Evolutionary conservation across 495 filamentous ascomycete species (phyloP), one percentile per base, ranked within the genome.

Genomic region (Neurospora sp.): DNA sequence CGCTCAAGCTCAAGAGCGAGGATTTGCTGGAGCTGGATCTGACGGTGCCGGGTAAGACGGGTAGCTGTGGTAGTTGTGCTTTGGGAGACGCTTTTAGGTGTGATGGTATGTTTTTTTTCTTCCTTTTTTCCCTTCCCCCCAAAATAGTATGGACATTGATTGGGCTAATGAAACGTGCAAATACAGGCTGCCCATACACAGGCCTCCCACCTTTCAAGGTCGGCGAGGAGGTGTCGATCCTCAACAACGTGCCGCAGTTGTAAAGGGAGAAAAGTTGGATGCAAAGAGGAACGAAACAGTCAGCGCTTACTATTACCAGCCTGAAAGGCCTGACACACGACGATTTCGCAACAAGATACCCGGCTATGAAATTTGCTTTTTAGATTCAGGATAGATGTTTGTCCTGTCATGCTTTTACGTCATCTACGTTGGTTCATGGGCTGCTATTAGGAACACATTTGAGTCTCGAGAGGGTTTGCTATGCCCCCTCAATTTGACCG

Each of bases 161-260:
- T 35, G 31, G 31, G 4, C 41, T 76, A 38, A 76, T 40, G 42
- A 74, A 86, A 11, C 87, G 83, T 77, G 16, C 10, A 6, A 35
- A 35, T 35, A 62, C 86, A 73, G 92, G 93, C 2, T 98, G 96
- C 80, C 95, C 95, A 1, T 98, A 97, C 82, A 90, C 96, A 75
- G 96, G 96, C 10, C 85, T 98, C 71, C 96, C 96, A 3, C 91
- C 96, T 8, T 99, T 99, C 84, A 97, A 97, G 87, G 93, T 93
- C 5, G 96, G 96, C 4, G 94, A 99, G 85, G 93, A 98, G 83
- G 93, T 98, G 42, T 86, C 89, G 80, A 85, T 99, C 39, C 74
- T 96, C 75, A 95, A 96, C 79, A 91, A 97, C 78, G 89, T 92
- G 74, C 90, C 93, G 16, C 96, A 98, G 85, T 83, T 99, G 70